Percentiles rank a stretch among this genome's conserved stretches.
phyloP scores from a whole-genome alignment of 805 yeast species.

The Teunomyces stri region DNA sequence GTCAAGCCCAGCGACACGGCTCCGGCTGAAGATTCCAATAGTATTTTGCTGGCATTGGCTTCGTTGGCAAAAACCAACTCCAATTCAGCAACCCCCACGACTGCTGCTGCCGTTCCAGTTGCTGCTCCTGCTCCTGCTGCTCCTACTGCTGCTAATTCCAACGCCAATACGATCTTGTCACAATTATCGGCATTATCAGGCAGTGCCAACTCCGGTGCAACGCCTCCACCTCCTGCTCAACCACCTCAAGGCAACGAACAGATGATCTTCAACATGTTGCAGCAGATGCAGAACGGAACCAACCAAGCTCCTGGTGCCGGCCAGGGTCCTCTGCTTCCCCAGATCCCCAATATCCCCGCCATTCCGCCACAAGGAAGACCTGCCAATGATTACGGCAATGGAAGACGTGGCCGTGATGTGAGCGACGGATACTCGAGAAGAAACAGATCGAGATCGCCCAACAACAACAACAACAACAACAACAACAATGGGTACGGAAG shows the following conservation, averaged over 20 bases:
- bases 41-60: slow-evolving; percentile 69
- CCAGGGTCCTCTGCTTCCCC: slow-evolving; percentile 7
- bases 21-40: slow-evolving; percentile 45
- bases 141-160: slow-evolving; percentile 17
- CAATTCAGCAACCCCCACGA: slow-evolving; percentile 26
- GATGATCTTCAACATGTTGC: slow-evolving; percentile 50
- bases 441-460: slow-evolving; percentile 56
- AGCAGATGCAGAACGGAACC: slow-evolving; percentile 43
- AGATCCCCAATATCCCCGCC: slow-evolving; percentile 9
- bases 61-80: slow-evolving; percentile 51
- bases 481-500: slow-evolving; percentile 13
- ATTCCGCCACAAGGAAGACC: slow-evolving; percentile 9
- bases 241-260: slow-evolving; percentile 25
- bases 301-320: not conserved
- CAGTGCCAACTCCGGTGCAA: slow-evolving; percentile 6
- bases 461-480: slow-evolving; percentile 9
- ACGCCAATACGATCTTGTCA: slow-evolving; percentile 41
- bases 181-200: slow-evolving; percentile 43
- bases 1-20: slow-evolving; percentile 16
- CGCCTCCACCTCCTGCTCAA: slow-evolving; percentile 3
- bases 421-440: slow-evolving; percentile 43
- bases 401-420: slow-evolving; percentile 31
- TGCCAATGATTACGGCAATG: slow-evolving; percentile 17
- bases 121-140: slow-evolving; percentile 4
- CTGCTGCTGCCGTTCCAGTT: slow-evolving; percentile 19